Conservation (phyloP, 352 stramenopile genomes). For the Globisporangium recalcitrans region DNA sequence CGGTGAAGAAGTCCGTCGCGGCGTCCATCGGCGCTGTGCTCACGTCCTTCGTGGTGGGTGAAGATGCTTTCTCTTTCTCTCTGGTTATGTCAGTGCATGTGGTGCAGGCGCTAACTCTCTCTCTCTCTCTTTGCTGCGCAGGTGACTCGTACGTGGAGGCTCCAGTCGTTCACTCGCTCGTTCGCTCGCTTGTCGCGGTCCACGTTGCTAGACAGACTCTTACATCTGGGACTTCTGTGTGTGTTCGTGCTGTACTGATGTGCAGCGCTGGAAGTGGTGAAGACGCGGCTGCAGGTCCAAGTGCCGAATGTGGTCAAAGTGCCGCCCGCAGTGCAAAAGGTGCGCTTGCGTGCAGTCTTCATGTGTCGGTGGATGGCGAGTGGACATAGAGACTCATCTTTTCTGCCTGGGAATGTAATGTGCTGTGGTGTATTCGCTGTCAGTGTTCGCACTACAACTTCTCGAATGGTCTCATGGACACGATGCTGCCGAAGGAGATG, state of each 20-base stretch:
- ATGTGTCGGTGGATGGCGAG: neutral
- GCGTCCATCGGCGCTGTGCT: constrained; percentile 64
- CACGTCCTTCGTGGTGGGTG: constrained; percentile 61
- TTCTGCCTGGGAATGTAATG: neutral
- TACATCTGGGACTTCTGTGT: neutral
- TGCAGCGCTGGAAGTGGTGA: constrained; percentile 79
- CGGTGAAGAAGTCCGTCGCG: constrained; percentile 52
- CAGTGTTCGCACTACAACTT: constrained; percentile 73
- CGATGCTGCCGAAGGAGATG: constrained; percentile 63
- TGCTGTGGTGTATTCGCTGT: too few species aligned
- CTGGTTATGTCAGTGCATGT: neutral
- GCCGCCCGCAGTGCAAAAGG: constrained; percentile 41
- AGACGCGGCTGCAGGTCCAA: constrained; percentile 78
- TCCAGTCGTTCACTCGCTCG: too few species aligned
- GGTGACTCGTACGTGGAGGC: constrained; percentile 55
- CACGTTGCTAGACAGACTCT: neutral
- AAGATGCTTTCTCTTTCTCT: neutral
- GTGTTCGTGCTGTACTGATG: too few species aligned
- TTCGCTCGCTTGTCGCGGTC: neutral
- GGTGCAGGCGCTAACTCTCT: neutral
- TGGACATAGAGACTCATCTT: neutral
- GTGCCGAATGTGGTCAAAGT: constrained; percentile 49
- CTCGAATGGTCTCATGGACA: constrained; percentile 80
- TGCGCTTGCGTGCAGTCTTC: constrained; percentile 10
- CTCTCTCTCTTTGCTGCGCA: constrained; percentile 15